These are phyloP conservation scores for Xylariomycetidae sp. DNA, from an alignment of 2,329 filamentous ascomycete species.

Conservation along the genomic window DNA sequence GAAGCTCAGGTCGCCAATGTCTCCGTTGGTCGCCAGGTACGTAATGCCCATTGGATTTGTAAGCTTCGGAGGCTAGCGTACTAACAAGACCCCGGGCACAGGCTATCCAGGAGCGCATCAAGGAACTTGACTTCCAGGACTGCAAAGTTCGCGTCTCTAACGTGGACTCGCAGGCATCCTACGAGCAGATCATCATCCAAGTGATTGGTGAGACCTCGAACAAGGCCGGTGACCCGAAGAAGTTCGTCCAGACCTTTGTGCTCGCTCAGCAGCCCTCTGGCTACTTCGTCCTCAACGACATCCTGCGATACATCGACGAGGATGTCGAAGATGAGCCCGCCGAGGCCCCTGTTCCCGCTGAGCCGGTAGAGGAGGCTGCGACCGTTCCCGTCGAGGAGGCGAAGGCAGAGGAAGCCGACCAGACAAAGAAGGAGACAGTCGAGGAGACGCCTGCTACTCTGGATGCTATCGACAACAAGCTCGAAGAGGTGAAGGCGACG, in stretches of 20 bases:
- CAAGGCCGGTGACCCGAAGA: conserved; percentile 83
- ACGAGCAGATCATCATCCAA: conserved; percentile 91
- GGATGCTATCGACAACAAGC: conserved; percentile 63
- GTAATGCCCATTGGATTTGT: conserved; percentile 24
- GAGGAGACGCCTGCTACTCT: conserved; percentile 29
- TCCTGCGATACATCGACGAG: conserved; percentile 86
- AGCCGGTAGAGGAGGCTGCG: conserved; percentile 22
- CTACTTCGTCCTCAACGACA: conserved; percentile 98
- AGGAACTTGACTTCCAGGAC: conserved; percentile 87
- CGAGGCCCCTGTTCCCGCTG: conserved; percentile 27
- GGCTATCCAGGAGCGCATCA: conserved; percentile 93
- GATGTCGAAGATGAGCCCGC: conserved; percentile 68
- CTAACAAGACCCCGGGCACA: conserved; percentile 29
- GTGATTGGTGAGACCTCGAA: conserved; percentile 98
- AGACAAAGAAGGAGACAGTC: conserved; percentile 27
- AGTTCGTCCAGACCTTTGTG: conserved; percentile 97
- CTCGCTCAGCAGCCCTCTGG: conserved; percentile 93
- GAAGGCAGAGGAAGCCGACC: conserved; percentile 26
- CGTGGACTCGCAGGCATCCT: conserved; percentile 91
- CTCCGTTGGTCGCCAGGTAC: conserved; percentile 79
- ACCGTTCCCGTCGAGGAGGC: conserved; percentile 24
- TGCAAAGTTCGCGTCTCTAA: conserved; percentile 98
- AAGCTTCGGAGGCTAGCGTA: not conserved
- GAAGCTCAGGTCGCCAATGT: conserved; percentile 87
- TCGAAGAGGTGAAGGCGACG: conserved; percentile 53